Evolutionary conservation across 2,329 filamentous ascomycete species (phyloP).

Genomic region (Neonectria ditissima): DNA sequence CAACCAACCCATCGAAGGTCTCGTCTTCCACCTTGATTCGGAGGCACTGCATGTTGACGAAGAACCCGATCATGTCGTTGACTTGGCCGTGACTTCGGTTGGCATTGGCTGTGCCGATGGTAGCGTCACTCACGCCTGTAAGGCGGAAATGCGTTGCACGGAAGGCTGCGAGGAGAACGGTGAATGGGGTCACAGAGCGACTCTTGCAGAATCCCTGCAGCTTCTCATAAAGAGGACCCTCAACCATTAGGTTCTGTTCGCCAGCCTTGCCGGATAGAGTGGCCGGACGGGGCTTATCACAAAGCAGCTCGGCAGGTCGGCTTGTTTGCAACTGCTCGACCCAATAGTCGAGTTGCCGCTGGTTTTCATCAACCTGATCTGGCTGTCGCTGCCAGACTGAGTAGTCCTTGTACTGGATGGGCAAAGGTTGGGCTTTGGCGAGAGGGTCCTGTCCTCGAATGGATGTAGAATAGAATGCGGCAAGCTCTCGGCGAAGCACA

Average conservation of each 20-base stretch:
- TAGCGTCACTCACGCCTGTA: slow-evolving; percentile 36
- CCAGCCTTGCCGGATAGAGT: slow-evolving; percentile 26
- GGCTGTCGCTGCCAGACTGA: not conserved
- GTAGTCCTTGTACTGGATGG: not conserved
- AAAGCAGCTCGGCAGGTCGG: slow-evolving; percentile 26
- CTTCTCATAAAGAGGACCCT: slow-evolving; percentile 9
- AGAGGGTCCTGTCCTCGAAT: slow-evolving; percentile 17
- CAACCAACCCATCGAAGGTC: slow-evolving; percentile 33
- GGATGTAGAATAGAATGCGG: slow-evolving; percentile 2
- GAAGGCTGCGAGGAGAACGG: slow-evolving; percentile 38
- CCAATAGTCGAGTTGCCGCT: slow-evolving; percentile 5
- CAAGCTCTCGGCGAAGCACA: slow-evolving; percentile 22
- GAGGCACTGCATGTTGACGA: slow-evolving; percentile 41
- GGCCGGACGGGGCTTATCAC: slow-evolving; percentile 23
- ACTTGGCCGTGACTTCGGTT: slow-evolving; percentile 31
- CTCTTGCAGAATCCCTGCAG: slow-evolving; percentile 27
- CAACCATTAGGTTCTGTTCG: slow-evolving; percentile 19
- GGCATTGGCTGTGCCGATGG: slow-evolving; percentile 36
- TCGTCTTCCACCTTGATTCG: slow-evolving; percentile 29
- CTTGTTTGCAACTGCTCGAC: not conserved
- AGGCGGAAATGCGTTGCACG: slow-evolving; percentile 41
- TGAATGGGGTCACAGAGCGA: slow-evolving; percentile 12
- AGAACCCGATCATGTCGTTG: slow-evolving; percentile 36
- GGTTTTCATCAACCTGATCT: not conserved
- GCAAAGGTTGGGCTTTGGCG: not conserved